Evolutionary conservation across 306 rosid species (phyloP).

Genomic region (Luffa aegyptiaca): DNA sequence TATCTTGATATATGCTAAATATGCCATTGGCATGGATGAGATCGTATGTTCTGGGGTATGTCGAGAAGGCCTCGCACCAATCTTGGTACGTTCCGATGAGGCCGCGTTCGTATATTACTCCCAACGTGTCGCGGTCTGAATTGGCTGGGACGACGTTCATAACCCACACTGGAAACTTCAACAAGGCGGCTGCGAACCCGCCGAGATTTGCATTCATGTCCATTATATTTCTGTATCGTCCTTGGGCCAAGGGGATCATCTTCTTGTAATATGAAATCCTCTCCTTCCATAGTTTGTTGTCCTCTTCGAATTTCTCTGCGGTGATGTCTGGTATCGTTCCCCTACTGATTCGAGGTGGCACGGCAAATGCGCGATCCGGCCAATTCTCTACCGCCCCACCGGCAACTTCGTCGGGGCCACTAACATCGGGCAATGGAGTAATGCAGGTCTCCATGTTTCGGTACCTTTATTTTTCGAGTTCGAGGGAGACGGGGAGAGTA

Average conservation of each 20-base stretch:
- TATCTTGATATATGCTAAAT: conserved; percentile 80
- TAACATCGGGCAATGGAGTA: conserved; percentile 70
- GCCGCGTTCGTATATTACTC: conserved; percentile 79
- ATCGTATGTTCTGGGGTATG: conserved; percentile 92
- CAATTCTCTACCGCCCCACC: conserved; percentile 83
- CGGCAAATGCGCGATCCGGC: conserved; percentile 72
- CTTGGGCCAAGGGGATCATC: conserved; percentile 42
- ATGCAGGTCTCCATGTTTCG: conserved; percentile 71
- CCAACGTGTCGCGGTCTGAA: conserved; percentile 63
- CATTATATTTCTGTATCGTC: conserved; percentile 62
- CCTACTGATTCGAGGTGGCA: conserved; percentile 68
- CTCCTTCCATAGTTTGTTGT: conserved; percentile 60
- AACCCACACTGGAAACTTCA: conserved; percentile 74
- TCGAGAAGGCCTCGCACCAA: conserved; percentile 94
- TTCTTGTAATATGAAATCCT: conserved; percentile 55
- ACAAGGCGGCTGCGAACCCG: conserved; percentile 66
- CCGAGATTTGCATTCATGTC: conserved; percentile 95
- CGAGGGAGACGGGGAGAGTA: background rate
- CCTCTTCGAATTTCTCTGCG: conserved; percentile 43
- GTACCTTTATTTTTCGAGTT: conserved; percentile 32
- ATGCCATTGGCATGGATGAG: conserved; percentile 75
- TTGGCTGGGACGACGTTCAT: conserved; percentile 79
- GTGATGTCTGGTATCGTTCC: conserved; percentile 53
- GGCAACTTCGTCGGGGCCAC: conserved; percentile 35
- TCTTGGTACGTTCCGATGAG: conserved; percentile 84